These are phyloP conservation scores for Paramecium sonneborni DNA, from an alignment of 73 alveolate genomes.

Conservation along the genomic window DNA sequence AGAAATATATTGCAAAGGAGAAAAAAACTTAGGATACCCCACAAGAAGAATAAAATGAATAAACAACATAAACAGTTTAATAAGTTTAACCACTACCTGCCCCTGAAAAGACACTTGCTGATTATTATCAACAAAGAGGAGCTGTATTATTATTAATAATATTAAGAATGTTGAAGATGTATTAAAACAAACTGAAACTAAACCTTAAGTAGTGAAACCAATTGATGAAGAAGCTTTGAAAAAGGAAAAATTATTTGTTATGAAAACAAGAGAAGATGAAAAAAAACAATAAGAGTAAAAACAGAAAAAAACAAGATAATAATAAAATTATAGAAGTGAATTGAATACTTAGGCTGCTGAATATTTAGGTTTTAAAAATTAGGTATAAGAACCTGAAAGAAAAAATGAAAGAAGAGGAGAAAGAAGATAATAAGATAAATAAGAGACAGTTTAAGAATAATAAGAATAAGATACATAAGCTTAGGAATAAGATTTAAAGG, in stretches of 20 bases:
- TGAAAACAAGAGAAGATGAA: slow-evolving; percentile 41
- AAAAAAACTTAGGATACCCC: not conserved
- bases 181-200: not conserved
- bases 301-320: not conserved
- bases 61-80: not conserved
- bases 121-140: not conserved
- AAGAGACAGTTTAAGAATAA: not conserved
- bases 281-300: not conserved
- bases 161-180: slow-evolving; percentile 16
- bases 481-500: not conserved
- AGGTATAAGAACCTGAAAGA: not conserved
- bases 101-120: slow-evolving; percentile 16
- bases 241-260: not conserved
- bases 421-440: not conserved
- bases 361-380: not conserved
- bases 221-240: slow-evolving; percentile 23
- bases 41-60: not conserved
- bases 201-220: not conserved
- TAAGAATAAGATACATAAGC: not conserved
- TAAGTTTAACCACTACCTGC: not conserved
- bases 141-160: not conserved
- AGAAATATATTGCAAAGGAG: slow-evolving; percentile 6
- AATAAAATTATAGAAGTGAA: slow-evolving; percentile 26
- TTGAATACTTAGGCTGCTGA: not conserved
- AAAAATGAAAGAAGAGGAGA: not conserved